Evolutionary conservation across 768 basidiomycete genomes (phyloP).

Genomic region (Suillus brevipes): DNA sequence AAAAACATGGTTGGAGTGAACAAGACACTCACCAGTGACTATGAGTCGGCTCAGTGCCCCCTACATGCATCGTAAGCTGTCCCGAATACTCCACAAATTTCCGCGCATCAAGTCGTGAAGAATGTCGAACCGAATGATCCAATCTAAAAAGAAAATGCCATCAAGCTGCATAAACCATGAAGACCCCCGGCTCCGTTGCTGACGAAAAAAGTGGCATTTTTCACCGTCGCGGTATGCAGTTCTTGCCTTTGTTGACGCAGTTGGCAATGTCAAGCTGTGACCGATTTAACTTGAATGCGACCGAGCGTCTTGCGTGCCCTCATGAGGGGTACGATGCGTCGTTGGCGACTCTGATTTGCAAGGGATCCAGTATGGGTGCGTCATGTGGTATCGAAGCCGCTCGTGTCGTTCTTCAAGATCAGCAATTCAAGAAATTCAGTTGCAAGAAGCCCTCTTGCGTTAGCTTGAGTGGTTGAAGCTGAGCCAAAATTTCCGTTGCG

Average conservation of each 20-base stretch:
- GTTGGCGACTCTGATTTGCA: not conserved
- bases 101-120: not conserved
- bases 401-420: not conserved
- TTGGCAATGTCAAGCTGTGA: not conserved
- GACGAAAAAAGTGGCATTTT: conserved; percentile 1
- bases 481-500: not conserved
- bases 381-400: not conserved
- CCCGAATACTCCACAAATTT: not conserved
- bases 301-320: not conserved
- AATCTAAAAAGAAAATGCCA: not conserved
- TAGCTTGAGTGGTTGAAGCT: not conserved
- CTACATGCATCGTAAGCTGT: conserved; percentile 4
- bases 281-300: not conserved
- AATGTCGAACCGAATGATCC: conserved; percentile 1
- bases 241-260: not conserved
- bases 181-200: not conserved
- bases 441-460: not conserved
- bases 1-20: conserved; percentile 10
- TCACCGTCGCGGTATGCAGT: conserved; percentile 7
- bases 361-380: not conserved
- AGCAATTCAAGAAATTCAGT: not conserved
- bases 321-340: not conserved
- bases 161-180: conserved; percentile 5
- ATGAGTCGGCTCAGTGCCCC: not conserved
- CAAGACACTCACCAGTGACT: conserved; percentile 16